phyloP scores from a whole-genome alignment of 208 protist genomes.

The Trypanosoma platydactyli region DNA sequence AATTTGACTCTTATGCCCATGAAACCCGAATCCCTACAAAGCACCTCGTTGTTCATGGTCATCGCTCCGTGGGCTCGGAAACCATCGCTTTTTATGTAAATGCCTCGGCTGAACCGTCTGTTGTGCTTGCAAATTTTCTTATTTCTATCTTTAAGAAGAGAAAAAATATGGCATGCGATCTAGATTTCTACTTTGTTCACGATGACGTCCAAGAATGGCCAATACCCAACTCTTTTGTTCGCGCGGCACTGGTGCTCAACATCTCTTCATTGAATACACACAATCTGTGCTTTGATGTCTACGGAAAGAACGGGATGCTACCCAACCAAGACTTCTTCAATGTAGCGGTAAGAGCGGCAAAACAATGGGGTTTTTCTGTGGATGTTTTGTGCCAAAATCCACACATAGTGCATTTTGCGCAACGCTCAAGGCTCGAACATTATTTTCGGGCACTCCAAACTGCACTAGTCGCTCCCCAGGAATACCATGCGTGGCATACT shows the following conservation, averaged over 20 bases:
- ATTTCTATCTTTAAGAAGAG: constrained; percentile 35
- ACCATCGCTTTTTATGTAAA: constrained; percentile 70
- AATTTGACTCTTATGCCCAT: too few relatives aligned
- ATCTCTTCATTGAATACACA: constrained; percentile 47
- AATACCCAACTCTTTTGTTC: constrained; percentile 49
- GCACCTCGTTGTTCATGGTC: constrained; percentile 49
- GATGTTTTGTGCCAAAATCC: constrained; percentile 52
- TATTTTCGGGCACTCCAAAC: constrained; percentile 30
- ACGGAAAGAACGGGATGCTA: constrained; percentile 57
- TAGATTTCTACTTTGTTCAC: constrained; percentile 69
- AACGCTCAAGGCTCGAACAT: constrained; percentile 29
- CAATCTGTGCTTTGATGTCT: constrained; percentile 51
- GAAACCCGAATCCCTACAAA: constrained; percentile 29
- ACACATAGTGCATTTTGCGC: constrained; percentile 15
- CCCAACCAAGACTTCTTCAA: constrained; percentile 73
- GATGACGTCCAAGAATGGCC: constrained; percentile 38
- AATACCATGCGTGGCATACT: constrained; percentile 42
- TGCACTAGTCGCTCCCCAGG: constrained; percentile 42
- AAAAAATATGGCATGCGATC: constrained; percentile 52
- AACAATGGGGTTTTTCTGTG: constrained; percentile 2
- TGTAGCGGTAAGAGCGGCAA: constrained; percentile 22
- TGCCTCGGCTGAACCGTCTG: constrained; percentile 34
- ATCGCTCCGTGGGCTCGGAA: constrained; percentile 62
- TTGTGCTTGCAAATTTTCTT: constrained; percentile 47
- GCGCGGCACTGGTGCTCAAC: constrained; percentile 62